These are phyloP conservation scores for Panaeolus cyanescens DNA, from an alignment of 768 basidiomycete genomes.

Conservation along the genomic window DNA sequence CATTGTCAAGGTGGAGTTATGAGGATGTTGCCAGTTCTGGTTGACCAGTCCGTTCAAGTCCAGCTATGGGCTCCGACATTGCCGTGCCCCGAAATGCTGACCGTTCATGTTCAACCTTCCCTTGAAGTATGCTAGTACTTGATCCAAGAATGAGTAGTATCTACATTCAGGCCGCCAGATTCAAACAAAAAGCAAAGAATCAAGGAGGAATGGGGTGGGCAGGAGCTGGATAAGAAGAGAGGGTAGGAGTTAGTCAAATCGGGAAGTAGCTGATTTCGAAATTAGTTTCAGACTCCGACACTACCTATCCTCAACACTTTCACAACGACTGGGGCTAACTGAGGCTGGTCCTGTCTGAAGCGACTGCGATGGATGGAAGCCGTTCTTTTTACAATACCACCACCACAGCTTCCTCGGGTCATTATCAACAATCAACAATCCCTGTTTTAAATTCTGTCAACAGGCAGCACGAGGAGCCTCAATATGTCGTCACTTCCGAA, in stretches of 20 bases:
- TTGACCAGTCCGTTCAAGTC: not conserved
- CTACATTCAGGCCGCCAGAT: not conserved
- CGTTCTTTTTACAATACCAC: not conserved
- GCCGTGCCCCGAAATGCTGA: too few species aligned
- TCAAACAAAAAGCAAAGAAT: not conserved
- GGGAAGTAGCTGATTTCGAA: not conserved
- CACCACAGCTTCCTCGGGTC: not conserved
- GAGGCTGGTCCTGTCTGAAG: not conserved
- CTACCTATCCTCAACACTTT: not conserved
- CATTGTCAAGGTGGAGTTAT: not conserved
- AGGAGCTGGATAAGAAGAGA: not conserved
- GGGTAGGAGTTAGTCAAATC: not conserved
- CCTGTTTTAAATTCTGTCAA: not conserved
- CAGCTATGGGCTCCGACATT: not conserved
- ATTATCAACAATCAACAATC: not conserved
- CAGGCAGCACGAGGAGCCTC: not conserved
- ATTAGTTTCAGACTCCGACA: not conserved
- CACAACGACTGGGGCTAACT: not conserved
- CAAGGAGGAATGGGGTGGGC: not conserved
- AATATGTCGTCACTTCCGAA: not conserved
- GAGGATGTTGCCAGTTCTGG: not conserved
- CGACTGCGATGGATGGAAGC: not conserved
- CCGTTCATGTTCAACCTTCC: too few species aligned
- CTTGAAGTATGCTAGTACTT: too few species aligned
- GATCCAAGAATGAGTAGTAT: too few species aligned